phyloP scores from a whole-genome alignment of 2,329 filamentous ascomycete species.

The Epichloe glyceriae region DNA sequence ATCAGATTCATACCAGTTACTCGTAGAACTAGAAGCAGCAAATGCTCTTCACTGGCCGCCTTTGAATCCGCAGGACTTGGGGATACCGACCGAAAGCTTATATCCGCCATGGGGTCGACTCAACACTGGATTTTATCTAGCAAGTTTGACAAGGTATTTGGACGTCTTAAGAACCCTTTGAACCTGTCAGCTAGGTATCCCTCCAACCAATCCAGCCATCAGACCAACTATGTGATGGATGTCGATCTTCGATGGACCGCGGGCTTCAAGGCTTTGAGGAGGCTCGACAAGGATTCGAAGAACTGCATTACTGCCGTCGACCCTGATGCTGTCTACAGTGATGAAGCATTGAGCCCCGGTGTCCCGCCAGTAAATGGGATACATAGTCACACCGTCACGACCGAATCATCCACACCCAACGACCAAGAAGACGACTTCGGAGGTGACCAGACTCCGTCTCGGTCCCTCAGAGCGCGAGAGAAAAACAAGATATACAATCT shows the following conservation, averaged over 20 bases:
- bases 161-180: slow-evolving; percentile 25
- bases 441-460: slow-evolving; percentile 37
- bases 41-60: slow-evolving; percentile 40
- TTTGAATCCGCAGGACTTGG: slow-evolving; percentile 24
- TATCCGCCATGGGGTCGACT: slow-evolving; percentile 10
- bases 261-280: slow-evolving; percentile 22
- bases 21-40: slow-evolving; percentile 39
- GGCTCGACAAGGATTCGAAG: slow-evolving; percentile 28
- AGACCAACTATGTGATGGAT: slow-evolving; percentile 35
- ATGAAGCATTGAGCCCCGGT: slow-evolving; percentile 12
- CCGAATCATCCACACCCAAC: slow-evolving; percentile 20
- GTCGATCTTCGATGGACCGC: slow-evolving; percentile 35
- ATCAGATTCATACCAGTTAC: slow-evolving; percentile 35
- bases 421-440: slow-evolving; percentile 32
- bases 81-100: slow-evolving; percentile 11
- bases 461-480: slow-evolving; percentile 34
- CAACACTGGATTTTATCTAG: slow-evolving; percentile 28
- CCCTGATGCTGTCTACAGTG: slow-evolving; percentile 16
- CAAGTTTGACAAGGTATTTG: slow-evolving; percentile 28
- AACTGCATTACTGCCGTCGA: slow-evolving; percentile 31
- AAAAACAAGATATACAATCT: slow-evolving; percentile 44
- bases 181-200: slow-evolving; percentile 15
- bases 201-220: slow-evolving; percentile 11
- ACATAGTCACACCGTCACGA: slow-evolving; percentile 10
- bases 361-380: slow-evolving; percentile 9